These are phyloP conservation scores for Microsporum canis DNA, from an alignment of 2,329 filamentous ascomycete species.

Conservation along the genomic window DNA sequence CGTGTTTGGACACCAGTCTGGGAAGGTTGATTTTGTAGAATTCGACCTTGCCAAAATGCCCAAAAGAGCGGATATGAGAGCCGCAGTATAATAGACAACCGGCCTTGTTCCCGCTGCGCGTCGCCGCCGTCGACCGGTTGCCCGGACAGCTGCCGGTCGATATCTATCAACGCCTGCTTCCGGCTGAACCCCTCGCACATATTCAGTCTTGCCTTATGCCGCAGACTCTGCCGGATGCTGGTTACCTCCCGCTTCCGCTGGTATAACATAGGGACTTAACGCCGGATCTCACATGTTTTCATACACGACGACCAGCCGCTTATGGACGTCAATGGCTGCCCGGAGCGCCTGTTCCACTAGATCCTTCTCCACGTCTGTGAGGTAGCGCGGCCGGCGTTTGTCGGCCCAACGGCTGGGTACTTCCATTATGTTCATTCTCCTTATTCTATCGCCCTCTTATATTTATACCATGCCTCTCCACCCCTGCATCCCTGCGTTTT, in stretches of 20 bases:
- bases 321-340: background rate
- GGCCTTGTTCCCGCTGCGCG: background rate
- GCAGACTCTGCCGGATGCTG: conserved; percentile 11
- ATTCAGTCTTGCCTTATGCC: conserved; percentile 11
- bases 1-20: background rate
- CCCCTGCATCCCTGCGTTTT: too few relatives aligned
- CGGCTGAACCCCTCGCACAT: conserved; percentile 11
- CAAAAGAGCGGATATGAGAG: background rate
- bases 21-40: background rate
- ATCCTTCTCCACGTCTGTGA: conserved; percentile 14
- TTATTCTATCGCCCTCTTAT: too few relatives aligned
- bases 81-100: too few relatives aligned
- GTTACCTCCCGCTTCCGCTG: conserved; percentile 13
- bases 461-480: too few relatives aligned
- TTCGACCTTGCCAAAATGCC: background rate
- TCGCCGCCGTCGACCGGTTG: conserved; percentile 8
- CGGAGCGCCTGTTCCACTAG: conserved; percentile 16
- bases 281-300: background rate
- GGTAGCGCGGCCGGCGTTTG: conserved; percentile 13
- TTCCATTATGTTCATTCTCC: too few relatives aligned
- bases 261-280: conserved; percentile 6
- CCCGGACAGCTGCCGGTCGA: conserved; percentile 15
- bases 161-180: conserved; percentile 16
- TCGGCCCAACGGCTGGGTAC: conserved; percentile 13
- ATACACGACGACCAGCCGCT: conserved; percentile 8